Evolutionary conservation across 306 rosid species (phyloP).

Genomic region (Inga leiocalycina): DNA sequence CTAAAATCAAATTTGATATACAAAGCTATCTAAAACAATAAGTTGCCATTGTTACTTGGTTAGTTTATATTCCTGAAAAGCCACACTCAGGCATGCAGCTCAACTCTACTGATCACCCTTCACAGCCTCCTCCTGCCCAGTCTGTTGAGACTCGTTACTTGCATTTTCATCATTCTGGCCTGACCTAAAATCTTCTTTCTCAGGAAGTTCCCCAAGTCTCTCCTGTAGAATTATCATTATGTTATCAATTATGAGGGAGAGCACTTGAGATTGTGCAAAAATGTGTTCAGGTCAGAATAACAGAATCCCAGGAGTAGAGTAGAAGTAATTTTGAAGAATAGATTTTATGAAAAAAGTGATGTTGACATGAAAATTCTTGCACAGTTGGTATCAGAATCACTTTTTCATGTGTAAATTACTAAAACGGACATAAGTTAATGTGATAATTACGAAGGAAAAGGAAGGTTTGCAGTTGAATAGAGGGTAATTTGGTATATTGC

Average conservation of each 20-base stretch:
- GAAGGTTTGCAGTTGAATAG: no score
- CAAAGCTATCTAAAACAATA: constrained; percentile 50
- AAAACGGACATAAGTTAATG: no score
- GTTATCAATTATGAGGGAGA: constrained; percentile 16
- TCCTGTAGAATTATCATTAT: constrained; percentile 50
- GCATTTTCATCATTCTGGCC: constrained; percentile 54
- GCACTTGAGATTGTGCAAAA: constrained; percentile 3
- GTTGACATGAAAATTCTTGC: no score
- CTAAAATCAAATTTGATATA: constrained; percentile 40
- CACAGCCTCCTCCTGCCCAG: constrained; percentile 43
- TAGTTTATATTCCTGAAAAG: constrained; percentile 57
- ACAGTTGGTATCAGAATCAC: no score
- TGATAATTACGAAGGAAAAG: no score
- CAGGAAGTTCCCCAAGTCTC: constrained; percentile 66
- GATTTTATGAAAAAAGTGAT: no score
- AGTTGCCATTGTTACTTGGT: constrained; percentile 57
- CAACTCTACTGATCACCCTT: constrained; percentile 50
- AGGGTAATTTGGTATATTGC: no score
- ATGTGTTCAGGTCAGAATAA: constrained; percentile 1
- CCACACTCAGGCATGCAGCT: constrained; percentile 48
- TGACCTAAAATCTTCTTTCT: constrained; percentile 53
- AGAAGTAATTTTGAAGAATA: no score
- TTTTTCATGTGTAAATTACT: no score
- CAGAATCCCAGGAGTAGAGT: background rate
- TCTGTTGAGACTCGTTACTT: constrained; percentile 48